phyloP scores from a whole-genome alignment of 768 basidiomycete species.

The Daedalea quercina region DNA sequence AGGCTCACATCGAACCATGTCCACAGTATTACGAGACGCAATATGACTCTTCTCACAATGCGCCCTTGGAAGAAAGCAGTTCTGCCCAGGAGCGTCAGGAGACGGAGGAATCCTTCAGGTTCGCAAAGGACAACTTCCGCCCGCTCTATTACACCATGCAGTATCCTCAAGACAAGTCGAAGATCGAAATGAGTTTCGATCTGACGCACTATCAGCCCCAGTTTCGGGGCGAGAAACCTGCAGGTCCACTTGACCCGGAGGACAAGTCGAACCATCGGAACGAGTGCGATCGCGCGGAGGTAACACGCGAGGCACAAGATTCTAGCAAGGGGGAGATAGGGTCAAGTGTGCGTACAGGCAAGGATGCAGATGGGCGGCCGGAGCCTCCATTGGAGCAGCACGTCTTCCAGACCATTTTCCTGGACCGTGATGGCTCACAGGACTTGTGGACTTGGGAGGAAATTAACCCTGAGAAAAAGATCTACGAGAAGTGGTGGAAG shows the following conservation, averaged over 20 bases:
- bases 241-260: constrained; percentile 13
- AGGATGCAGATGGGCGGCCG: constrained; percentile 11
- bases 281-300: constrained; percentile 11
- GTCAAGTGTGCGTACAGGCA: constrained; percentile 11
- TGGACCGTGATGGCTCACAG: constrained; percentile 34
- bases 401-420: constrained; percentile 47
- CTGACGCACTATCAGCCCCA: constrained; percentile 42
- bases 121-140: constrained; percentile 33
- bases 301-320: constrained; percentile 7
- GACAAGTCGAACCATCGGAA: constrained; percentile 16
- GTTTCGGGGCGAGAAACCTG: constrained; percentile 26
- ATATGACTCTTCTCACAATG: constrained; percentile 28
- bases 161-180: constrained; percentile 35
- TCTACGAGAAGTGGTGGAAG: constrained; percentile 46
- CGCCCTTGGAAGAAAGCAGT: constrained; percentile 11
- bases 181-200: constrained; percentile 49
- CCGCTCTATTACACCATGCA: constrained; percentile 42
- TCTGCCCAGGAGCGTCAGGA: constrained; percentile 21
- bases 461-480: constrained; percentile 31
- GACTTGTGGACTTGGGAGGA: constrained; percentile 36
- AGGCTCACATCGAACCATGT: too few species aligned
- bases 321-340: constrained; percentile 6
- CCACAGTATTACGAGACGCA: constrained; percentile 33
- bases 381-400: constrained; percentile 32
- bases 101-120: constrained; percentile 25